These are phyloP conservation scores for Ceratonia siliqua DNA, from an alignment of 306 rosid species.

Conservation along the genomic window DNA sequence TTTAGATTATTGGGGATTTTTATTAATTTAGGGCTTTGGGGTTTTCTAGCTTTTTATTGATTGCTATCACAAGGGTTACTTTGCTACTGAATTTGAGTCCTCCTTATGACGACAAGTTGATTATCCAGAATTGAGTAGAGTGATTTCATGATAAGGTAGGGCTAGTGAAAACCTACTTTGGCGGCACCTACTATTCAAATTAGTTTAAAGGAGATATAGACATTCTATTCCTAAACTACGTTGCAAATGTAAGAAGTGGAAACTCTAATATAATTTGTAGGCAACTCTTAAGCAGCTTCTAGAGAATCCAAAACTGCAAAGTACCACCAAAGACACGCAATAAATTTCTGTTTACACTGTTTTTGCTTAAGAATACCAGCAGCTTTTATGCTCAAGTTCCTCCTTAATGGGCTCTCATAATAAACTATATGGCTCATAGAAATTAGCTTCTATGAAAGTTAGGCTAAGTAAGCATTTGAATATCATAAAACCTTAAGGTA, in stretches of 20 bases:
- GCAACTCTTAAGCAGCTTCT: slow-evolving; percentile 19
- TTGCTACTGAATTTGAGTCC: background rate
- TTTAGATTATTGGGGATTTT: background rate
- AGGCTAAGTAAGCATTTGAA: slow-evolving; percentile 10
- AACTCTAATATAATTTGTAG: background rate
- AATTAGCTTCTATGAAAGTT: slow-evolving; percentile 10
- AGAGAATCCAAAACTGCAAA: background rate
- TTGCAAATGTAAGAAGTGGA: background rate
- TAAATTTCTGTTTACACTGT: background rate
- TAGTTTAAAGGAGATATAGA: background rate
- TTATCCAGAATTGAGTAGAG: background rate
- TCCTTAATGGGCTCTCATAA: background rate
- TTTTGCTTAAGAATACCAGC: slow-evolving; percentile 1
- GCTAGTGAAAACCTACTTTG: background rate
- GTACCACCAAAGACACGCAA: slow-evolving; percentile 6
- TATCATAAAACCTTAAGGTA: background rate
- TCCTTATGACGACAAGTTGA: slow-evolving; percentile 18
- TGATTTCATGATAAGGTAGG: slow-evolving; percentile 9
- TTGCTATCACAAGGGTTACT: background rate
- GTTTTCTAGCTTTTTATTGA: background rate
- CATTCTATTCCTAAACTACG: slow-evolving; percentile 15
- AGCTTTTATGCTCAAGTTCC: background rate
- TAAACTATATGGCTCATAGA: background rate
- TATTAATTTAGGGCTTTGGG: background rate
- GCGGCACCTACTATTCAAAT: too few relatives aligned